Percentiles rank a stretch among this genome's conserved stretches.
Evolutionary conservation across 2,329 filamentous ascomycete species (phyloP).

Genomic region (Fusarium sp.): DNA sequence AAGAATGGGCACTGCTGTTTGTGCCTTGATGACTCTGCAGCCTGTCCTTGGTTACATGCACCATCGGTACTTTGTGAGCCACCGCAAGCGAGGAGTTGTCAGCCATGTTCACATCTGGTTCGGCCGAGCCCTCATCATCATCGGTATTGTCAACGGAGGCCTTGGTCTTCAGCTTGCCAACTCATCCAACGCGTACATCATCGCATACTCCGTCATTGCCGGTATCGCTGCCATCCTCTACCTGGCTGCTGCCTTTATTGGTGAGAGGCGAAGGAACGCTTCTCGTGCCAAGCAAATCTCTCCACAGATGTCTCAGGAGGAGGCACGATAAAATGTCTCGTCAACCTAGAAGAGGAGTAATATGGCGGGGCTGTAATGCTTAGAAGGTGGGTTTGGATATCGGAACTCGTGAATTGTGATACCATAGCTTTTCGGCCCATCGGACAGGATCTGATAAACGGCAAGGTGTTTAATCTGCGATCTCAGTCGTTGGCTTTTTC

Average conservation of each 20-base stretch:
- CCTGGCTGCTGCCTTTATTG: constrained; percentile 39
- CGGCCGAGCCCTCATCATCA: constrained; percentile 63
- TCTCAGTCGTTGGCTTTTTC: not conserved
- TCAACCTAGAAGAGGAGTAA: not conserved
- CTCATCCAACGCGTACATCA: constrained; percentile 51
- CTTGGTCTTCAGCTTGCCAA: constrained; percentile 63
- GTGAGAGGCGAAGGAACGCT: constrained; percentile 20
- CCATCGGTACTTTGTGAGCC: constrained; percentile 60
- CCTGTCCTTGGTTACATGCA: constrained; percentile 66
- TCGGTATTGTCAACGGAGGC: constrained; percentile 71
- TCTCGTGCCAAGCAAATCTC: constrained; percentile 30
- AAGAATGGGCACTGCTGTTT: constrained; percentile 62
- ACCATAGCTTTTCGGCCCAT: constrained; percentile 16
- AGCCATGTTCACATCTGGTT: constrained; percentile 70
- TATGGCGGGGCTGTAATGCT: not conserved
- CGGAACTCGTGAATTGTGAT: constrained; percentile 17
- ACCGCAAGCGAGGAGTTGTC: constrained; percentile 57
- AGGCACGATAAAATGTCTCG: constrained; percentile 7
- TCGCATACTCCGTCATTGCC: constrained; percentile 65
- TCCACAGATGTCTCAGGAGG: constrained; percentile 38
- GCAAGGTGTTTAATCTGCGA: not conserved
- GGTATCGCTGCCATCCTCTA: constrained; percentile 59
- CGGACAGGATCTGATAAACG: not conserved
- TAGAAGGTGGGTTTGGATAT: constrained; percentile 12
- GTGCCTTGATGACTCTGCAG: constrained; percentile 63